Percentiles rank a stretch among this genome's conserved stretches.
Evolutionary conservation across 2,329 filamentous ascomycete genomes (phyloP).

Genomic region (Fusarium sp.): DNA sequence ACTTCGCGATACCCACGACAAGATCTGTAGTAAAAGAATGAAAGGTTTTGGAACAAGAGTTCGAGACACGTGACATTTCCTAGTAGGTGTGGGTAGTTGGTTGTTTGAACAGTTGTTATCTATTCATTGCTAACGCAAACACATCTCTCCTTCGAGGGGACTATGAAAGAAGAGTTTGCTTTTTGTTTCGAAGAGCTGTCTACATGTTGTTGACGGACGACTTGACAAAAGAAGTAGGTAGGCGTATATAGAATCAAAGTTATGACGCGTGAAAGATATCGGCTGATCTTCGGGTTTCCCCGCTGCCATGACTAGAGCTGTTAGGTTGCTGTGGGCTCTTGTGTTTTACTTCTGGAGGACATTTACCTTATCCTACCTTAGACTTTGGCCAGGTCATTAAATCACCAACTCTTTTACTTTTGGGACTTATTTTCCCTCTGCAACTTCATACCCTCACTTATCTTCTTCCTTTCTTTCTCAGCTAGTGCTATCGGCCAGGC

Average conservation of each 20-base stretch:
- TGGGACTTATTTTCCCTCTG: conserved; percentile 18
- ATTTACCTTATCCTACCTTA: conserved; percentile 39
- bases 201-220: not conserved
- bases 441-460: conserved; percentile 11
- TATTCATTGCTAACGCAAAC: not conserved
- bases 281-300: conserved; percentile 44
- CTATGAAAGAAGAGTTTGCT: not conserved
- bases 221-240: not conserved
- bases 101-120: not conserved
- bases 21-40: conserved; percentile 10
- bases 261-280: not conserved
- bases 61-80: not conserved
- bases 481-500: conserved; percentile 15
- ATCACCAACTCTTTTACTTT: conserved; percentile 18
- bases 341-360: conserved; percentile 43
- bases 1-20: conserved; percentile 53
- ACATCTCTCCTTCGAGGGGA: not conserved
- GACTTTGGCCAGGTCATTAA: conserved; percentile 37
- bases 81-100: not conserved
- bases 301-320: conserved; percentile 43
- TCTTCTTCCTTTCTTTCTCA: conserved; percentile 13
- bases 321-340: conserved; percentile 40
- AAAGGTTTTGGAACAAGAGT: not conserved
- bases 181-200: not conserved
- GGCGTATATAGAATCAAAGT: not conserved